Evolutionary conservation across 1,284 basidiomycete genomes (phyloP), one percentile per base, ranked within the genome.

Genomic region (Cryptococcus maquisensis): DNA sequence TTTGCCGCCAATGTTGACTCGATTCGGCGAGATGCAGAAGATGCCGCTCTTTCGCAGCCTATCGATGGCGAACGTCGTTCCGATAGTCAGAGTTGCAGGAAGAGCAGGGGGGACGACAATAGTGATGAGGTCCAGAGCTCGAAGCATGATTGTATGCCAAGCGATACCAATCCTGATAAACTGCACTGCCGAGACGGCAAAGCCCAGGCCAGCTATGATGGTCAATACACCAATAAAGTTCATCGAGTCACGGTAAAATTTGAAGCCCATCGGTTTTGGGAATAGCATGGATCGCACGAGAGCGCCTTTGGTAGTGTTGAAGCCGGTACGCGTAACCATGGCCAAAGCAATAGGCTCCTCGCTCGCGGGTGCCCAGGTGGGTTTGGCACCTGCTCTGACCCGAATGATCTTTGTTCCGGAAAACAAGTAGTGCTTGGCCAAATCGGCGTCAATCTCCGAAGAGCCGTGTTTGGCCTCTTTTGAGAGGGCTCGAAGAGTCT

Each of bases 81-180:
- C 96, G 59, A 99, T 98, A 0, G 94, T 96, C 59, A 99, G 82
- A 1, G 96, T 98, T 0, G 96, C 96, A 0, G 96, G 96, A 5
- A 99, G 82, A 1, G 96, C 96, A 3, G 96, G 96, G 3, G 96
- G 96, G 5, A 98, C 96, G 40, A 98, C 94, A 43, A 98, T 87
- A 0, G 96, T 99, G 71, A 99, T 90, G n/a, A 99, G 79, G 72
- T 98, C 96, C 45, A 98, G 80, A 1, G 95, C 95, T 44, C 96
- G 88, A 42, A 98, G 75, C 54, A 96, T 66, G 62, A 98, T 98
- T 2, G 90, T 95, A 55, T 87, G 85, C 90, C 90, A 95, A 60
- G 81, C 82, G 50, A 95, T 81, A 44, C 92, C 91, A 20, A 99
- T 87, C 65, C 87, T 81, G 56, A 98, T 79, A 72, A 98, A 99